Conservation (phyloP, 257 asterid genomes). For the Verbascum thapsus region DNA sequence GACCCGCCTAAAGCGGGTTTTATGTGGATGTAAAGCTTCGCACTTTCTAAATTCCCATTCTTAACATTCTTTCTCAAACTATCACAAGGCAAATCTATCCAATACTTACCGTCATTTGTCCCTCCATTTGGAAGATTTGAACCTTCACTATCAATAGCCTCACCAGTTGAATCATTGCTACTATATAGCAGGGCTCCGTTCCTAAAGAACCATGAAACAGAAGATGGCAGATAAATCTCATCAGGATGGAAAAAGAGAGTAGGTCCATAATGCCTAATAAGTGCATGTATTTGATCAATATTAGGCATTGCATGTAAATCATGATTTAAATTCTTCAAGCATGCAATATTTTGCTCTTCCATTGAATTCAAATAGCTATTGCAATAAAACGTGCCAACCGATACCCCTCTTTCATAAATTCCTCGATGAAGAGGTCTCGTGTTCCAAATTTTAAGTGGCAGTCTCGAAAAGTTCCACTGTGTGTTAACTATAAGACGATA, state of each 20-base stretch:
- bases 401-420: conserved; percentile 64
- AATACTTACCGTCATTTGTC: conserved; percentile 67
- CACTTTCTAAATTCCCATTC: conserved; percentile 72
- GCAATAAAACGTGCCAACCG: conserved; percentile 73
- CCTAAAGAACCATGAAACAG: conserved; percentile 81
- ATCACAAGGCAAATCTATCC: conserved; percentile 84
- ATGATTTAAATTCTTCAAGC: conserved; percentile 71
- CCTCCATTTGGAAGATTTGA: conserved; percentile 80
- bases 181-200: conserved; percentile 70
- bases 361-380: conserved; percentile 38
- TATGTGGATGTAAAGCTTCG: conserved; percentile 76
- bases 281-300: conserved; percentile 70
- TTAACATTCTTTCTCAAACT: conserved; percentile 44
- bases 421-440: conserved; percentile 75
- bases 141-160: conserved; percentile 61
- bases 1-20: conserved; percentile 92
- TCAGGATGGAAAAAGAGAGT: conserved; percentile 79
- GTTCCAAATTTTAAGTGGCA: conserved; percentile 56
- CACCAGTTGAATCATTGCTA: conserved; percentile 38
- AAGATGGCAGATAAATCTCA: conserved; percentile 79
- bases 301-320: conserved; percentile 78
- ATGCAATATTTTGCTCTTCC: conserved; percentile 53
- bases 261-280: conserved; percentile 77
- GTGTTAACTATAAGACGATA: conserved; percentile 41
- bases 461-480: conserved; percentile 42